A percentile compares a stretch with the other conserved stretches of the same genome.
phyloP scores from a whole-genome alignment of 202 grass and related monocot species.

The Saccharum hybrid region DNA sequence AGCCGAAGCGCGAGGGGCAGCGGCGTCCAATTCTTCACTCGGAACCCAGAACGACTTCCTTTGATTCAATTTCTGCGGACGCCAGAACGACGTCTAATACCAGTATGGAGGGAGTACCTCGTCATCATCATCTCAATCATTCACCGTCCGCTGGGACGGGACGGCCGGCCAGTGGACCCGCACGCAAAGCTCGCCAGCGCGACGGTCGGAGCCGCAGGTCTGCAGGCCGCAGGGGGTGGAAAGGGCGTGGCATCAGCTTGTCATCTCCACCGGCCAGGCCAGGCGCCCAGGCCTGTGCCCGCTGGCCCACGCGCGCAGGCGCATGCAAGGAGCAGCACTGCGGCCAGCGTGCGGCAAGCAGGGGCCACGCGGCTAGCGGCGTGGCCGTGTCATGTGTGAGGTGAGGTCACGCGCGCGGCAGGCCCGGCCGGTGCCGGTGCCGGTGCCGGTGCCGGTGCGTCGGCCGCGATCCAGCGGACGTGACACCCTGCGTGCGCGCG shows the following conservation, averaged over 20 bases:
- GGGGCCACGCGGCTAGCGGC: neutral
- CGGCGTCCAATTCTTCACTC: too few species aligned
- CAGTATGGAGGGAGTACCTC: too few species aligned
- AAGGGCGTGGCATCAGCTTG: constrained; percentile 33
- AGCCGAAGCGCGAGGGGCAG: too few species aligned
- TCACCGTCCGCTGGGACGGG: constrained; percentile 29
- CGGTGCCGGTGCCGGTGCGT: too few species aligned
- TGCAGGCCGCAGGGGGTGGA: neutral
- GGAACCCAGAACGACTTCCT: too few species aligned
- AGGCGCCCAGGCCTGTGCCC: neutral
- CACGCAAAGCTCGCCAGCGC: neutral
- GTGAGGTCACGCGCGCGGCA: constrained; percentile 25
- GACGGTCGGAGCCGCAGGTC: neutral
- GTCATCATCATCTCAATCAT: constrained; percentile 54
- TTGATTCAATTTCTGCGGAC: too few species aligned
- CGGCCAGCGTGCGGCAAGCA: too few species aligned
- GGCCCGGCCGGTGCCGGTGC: neutral
- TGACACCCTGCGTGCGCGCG: constrained; percentile 22
- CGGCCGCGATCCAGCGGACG: constrained; percentile 20
- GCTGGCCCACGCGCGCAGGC: constrained; percentile 17
- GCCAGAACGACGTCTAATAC: too few species aligned
- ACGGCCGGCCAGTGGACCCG: neutral
- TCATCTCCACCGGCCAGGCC: constrained; percentile 9
- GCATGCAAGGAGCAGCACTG: too few species aligned
- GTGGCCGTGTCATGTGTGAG: neutral